These are phyloP conservation scores for Podospora pseudocomata DNA, from an alignment of 495 filamentous ascomycete species.

Conservation along the genomic window DNA sequence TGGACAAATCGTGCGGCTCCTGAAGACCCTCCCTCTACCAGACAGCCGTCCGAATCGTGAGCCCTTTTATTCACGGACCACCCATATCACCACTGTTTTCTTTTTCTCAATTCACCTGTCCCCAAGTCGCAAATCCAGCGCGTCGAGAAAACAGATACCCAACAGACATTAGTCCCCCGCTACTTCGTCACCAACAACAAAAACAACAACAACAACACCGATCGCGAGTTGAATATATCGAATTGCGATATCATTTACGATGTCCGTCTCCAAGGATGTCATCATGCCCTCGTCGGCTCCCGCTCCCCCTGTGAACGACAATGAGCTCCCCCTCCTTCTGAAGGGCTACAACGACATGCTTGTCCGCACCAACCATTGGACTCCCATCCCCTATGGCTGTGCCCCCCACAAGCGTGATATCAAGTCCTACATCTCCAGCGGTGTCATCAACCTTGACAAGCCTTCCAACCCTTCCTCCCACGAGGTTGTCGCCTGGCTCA, in stretches of 20 bases:
- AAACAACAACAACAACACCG: too few species aligned
- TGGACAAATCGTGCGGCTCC: conserved; percentile 24
- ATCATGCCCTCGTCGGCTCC: conserved; percentile 85
- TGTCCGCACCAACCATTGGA: conserved; percentile 87
- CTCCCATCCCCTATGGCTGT: conserved; percentile 85
- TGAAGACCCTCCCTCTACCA: conserved; percentile 20
- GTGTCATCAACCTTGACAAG: conserved; percentile 95
- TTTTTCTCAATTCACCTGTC: neutral
- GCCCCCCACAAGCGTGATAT: conserved; percentile 85
- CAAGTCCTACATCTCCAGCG: conserved; percentile 90
- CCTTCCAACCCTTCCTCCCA: conserved; percentile 96
- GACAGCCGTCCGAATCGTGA: conserved; percentile 24
- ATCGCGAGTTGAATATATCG: neutral
- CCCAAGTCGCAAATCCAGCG: neutral
- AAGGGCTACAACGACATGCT: conserved; percentile 88
- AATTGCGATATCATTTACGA: conserved; percentile 13
- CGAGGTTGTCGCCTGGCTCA: conserved; percentile 98
- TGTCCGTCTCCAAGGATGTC: conserved; percentile 37
- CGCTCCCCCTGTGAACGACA: conserved; percentile 68
- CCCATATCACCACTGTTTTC: conserved; percentile 13
- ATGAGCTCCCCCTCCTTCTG: conserved; percentile 83
- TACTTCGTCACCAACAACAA: neutral
- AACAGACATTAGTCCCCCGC: neutral
- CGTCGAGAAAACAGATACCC: neutral
- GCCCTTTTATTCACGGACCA: conserved; percentile 17